phyloP scores from a whole-genome alignment of 2,329 filamentous ascomycete species.

The Fusarium poae region DNA sequence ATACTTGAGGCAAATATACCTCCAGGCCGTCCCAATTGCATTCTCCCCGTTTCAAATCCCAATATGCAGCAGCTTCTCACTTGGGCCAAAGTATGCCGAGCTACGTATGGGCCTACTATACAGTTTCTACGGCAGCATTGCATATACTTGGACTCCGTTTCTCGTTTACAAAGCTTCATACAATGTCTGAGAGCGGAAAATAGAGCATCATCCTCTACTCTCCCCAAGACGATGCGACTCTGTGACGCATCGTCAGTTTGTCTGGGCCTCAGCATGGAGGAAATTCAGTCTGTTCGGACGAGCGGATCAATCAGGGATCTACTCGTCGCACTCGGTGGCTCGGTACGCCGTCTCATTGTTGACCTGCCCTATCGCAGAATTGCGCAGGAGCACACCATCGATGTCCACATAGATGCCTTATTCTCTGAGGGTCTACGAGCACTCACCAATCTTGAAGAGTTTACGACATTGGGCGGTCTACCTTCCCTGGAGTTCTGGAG shows the following conservation, averaged over 20 bases:
- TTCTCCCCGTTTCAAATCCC: slow-evolving; percentile 14
- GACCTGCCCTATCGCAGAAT: slow-evolving; percentile 31
- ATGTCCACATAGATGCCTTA: background rate
- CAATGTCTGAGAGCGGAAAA: background rate
- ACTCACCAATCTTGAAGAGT: slow-evolving; percentile 29
- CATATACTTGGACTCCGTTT: slow-evolving; percentile 12
- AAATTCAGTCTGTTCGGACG: background rate
- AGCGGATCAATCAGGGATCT: slow-evolving; percentile 11
- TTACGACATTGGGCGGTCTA: slow-evolving; percentile 30
- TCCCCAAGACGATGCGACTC: slow-evolving; percentile 9
- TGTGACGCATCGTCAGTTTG: slow-evolving; percentile 25
- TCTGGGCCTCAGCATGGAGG: slow-evolving; percentile 12
- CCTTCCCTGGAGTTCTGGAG: slow-evolving; percentile 33
- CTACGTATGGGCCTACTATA: slow-evolving; percentile 18
- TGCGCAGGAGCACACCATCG: slow-evolving; percentile 10
- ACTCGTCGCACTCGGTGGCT: slow-evolving; percentile 11
- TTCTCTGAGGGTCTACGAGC: slow-evolving; percentile 9
- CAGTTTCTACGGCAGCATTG: slow-evolving; percentile 31
- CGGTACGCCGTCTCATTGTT: slow-evolving; percentile 28
- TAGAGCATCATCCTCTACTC: background rate
- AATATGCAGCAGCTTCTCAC: slow-evolving; percentile 27
- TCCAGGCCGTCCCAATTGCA: slow-evolving; percentile 12
- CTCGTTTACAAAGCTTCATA: slow-evolving; percentile 15
- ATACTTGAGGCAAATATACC: slow-evolving; percentile 24
- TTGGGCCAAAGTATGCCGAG: slow-evolving; percentile 33